Evolutionary conservation across 2,329 filamentous ascomycete species (phyloP).

Genomic region (Phoma sp.): DNA sequence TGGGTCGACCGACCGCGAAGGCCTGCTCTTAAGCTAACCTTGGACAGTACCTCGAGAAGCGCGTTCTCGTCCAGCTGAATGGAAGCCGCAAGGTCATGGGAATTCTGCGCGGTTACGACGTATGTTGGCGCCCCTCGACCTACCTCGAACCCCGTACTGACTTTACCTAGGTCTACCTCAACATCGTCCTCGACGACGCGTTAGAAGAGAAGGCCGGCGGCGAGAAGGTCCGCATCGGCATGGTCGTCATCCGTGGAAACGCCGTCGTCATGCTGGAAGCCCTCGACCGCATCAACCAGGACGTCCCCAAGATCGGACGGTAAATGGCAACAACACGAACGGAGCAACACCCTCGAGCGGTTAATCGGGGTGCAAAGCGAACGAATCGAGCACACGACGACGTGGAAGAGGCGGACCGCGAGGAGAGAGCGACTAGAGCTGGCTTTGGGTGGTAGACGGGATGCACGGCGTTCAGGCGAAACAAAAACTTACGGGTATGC

Average conservation of each 20-base stretch:
- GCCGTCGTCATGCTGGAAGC: slow-evolving; percentile 95
- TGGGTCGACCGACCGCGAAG: slow-evolving; percentile 49
- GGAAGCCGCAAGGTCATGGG: slow-evolving; percentile 97
- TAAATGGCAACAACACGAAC: slow-evolving; percentile 15
- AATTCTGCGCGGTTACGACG: slow-evolving; percentile 93
- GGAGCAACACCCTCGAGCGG: not conserved
- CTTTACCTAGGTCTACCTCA: slow-evolving; percentile 99
- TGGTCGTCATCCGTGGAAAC: slow-evolving; percentile 97
- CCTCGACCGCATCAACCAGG: slow-evolving; percentile 48
- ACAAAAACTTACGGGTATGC: slow-evolving; percentile 28
- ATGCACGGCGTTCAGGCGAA: slow-evolving; percentile 32
- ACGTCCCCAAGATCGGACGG: slow-evolving; percentile 44
- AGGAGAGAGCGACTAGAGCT: not conserved
- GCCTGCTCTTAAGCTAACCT: slow-evolving; percentile 26
- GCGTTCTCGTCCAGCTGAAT: slow-evolving; percentile 96
- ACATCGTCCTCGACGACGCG: slow-evolving; percentile 96
- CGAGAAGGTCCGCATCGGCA: slow-evolving; percentile 88
- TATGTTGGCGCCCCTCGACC: slow-evolving; percentile 60
- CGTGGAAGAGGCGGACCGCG: too few relatives aligned
- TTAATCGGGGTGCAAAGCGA: too few relatives aligned
- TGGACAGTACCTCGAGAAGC: slow-evolving; percentile 94
- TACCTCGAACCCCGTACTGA: too few relatives aligned
- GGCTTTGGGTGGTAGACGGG: slow-evolving; percentile 14
- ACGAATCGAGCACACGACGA: slow-evolving; percentile 6
- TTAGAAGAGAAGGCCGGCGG: slow-evolving; percentile 92